Evolutionary conservation across 1,284 basidiomycete genomes (phyloP).

Genomic region (Ganoderma sinense): DNA sequence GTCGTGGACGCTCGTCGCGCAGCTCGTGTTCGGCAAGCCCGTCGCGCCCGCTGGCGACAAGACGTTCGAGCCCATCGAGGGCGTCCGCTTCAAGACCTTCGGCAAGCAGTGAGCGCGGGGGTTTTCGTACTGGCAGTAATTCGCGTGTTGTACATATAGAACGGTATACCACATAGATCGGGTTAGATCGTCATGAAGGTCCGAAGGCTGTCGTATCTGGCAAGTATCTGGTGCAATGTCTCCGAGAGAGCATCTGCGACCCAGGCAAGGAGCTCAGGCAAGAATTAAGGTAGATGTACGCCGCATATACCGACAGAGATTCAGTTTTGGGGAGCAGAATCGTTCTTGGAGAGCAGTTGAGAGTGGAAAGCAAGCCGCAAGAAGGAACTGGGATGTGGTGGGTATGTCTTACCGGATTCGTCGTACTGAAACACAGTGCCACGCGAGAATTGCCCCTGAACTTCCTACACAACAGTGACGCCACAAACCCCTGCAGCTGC

Average conservation of each 20-base stretch:
- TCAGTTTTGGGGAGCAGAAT: too few species aligned
- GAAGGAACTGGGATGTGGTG: background rate
- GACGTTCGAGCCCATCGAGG: conserved; percentile 33
- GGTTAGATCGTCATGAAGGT: background rate
- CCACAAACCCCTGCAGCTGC: background rate
- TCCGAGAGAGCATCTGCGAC: too few species aligned
- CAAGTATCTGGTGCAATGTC: too few species aligned
- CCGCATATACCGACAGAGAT: too few species aligned
- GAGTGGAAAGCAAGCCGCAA: background rate
- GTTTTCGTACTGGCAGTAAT: background rate
- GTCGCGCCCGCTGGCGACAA: conserved; percentile 30
- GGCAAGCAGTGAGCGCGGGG: conserved; percentile 26
- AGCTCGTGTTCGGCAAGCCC: conserved; percentile 36
- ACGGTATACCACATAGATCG: background rate
- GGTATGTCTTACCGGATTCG: background rate
- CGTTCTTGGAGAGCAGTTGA: background rate
- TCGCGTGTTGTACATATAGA: background rate
- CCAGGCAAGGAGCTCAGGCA: too few species aligned
- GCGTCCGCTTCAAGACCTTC: conserved; percentile 35
- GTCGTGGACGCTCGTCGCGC: conserved; percentile 34
- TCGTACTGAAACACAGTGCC: background rate
- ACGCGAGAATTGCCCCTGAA: background rate
- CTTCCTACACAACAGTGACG: background rate
- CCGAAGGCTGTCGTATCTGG: background rate
- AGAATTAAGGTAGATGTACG: too few species aligned